These are phyloP conservation scores for Ceratocystis diversiconidia DNA, from an alignment of 2,329 filamentous ascomycete genomes.

Conservation along the genomic window DNA sequence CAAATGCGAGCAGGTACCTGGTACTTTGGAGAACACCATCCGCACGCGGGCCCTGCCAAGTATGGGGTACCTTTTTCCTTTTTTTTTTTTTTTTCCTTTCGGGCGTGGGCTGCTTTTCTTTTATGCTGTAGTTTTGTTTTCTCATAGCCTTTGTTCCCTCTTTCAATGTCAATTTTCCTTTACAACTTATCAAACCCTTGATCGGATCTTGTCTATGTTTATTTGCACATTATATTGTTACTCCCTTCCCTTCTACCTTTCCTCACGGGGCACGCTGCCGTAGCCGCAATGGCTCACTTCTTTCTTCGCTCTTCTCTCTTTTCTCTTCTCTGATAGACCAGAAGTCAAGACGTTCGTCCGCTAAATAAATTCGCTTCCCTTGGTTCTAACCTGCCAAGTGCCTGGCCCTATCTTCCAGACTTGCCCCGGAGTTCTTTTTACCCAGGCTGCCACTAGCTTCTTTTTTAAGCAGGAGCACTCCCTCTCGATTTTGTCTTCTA, in stretches of 20 bases:
- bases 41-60: not conserved
- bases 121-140: not conserved
- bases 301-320: not conserved
- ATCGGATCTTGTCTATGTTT: not conserved
- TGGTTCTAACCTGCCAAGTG: not conserved
- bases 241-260: not conserved
- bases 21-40: not conserved
- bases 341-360: not conserved
- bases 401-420: not conserved
- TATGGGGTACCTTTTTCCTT: not conserved
- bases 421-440: not conserved
- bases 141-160: not conserved
- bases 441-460: not conserved
- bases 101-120: no score
- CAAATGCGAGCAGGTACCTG: not conserved
- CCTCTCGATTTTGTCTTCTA: not conserved
- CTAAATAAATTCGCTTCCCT: not conserved
- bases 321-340: not conserved
- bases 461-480: not conserved
- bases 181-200: constrained; percentile 1
- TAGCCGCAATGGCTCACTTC: not conserved
- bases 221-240: not conserved
- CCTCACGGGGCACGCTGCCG: not conserved
- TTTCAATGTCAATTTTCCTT: not conserved
- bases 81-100: not conserved